A percentile compares a stretch with the other conserved stretches of the same genome.
Conservation (phyloP, 164 flowering plant genomes). For the Tinospora cordifolia region DNA sequence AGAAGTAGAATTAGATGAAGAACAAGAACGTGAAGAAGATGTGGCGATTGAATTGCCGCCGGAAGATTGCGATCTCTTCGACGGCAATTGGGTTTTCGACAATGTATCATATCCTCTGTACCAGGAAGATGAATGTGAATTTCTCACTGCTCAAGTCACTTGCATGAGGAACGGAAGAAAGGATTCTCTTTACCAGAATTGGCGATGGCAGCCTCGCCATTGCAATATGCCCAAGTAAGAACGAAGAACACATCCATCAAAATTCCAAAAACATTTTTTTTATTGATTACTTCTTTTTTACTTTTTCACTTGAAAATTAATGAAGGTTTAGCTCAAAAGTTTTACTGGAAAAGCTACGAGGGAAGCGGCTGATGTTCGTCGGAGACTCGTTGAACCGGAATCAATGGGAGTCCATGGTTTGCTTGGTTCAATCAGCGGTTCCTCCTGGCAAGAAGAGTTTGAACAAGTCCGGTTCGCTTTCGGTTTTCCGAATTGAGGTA, state of each 20-base stretch:
- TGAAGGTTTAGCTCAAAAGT: conserved; percentile 63
- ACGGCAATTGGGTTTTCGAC: conserved; percentile 81
- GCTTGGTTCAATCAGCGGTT: conserved; percentile 70
- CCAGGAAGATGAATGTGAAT: conserved; percentile 81
- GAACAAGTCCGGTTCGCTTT: conserved; percentile 65
- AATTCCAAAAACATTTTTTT: neutral
- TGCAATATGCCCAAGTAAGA: conserved; percentile 60
- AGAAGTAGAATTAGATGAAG: conserved; percentile 15
- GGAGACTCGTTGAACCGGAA: conserved; percentile 96
- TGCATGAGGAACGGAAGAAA: conserved; percentile 84
- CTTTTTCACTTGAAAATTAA: neutral
- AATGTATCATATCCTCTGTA: conserved; percentile 66
- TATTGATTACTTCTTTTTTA: neutral
- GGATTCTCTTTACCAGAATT: conserved; percentile 72
- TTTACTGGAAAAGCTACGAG: conserved; percentile 72
- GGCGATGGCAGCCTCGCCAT: conserved; percentile 95
- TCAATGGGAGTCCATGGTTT: conserved; percentile 98
- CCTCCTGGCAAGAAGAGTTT: conserved; percentile 70
- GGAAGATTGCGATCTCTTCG: conserved; percentile 73
- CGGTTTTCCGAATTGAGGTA: conserved; percentile 77
- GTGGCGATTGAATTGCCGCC: conserved; percentile 50
- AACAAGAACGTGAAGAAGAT: conserved; percentile 31
- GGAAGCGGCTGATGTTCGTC: conserved; percentile 89
- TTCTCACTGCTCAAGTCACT: conserved; percentile 73
- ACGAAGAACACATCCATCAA: too few relatives aligned